These are phyloP conservation scores for Scutellospora calospora DNA, from an alignment of 371 early-diverging fungal genomes.

Conservation along the genomic window DNA sequence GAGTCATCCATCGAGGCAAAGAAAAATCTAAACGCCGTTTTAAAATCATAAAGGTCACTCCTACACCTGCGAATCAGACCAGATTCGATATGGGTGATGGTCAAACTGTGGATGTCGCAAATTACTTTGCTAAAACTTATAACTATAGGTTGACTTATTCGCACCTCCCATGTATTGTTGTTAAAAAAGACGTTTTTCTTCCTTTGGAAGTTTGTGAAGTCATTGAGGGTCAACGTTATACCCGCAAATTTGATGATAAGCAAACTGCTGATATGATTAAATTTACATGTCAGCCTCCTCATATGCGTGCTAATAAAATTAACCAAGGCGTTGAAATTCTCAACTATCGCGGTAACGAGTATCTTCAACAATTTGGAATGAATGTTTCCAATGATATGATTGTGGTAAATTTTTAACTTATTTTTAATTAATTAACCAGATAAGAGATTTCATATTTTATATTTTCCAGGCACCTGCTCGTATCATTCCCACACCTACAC, in stretches of 20 bases:
- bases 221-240: constrained; percentile 78
- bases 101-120: constrained; percentile 63
- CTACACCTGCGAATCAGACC: constrained; percentile 68
- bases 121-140: constrained; percentile 79
- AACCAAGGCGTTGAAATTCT: constrained; percentile 58
- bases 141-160: constrained; percentile 73
- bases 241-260: constrained; percentile 79
- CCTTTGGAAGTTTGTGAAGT: constrained; percentile 93
- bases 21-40: constrained; percentile 64
- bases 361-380: constrained; percentile 74
- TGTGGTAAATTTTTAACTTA: no score
- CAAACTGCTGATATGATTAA: constrained; percentile 95
- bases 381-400: constrained; percentile 66
- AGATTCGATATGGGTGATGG: constrained; percentile 65
- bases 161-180: constrained; percentile 85
- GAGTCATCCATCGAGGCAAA: constrained; percentile 77
- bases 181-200: constrained; percentile 64
- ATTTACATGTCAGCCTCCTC: constrained; percentile 84
- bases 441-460: not conserved
- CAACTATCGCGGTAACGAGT: constrained; percentile 61
- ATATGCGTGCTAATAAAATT: constrained; percentile 70
- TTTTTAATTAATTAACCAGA: no score
- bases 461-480: constrained; percentile 68
- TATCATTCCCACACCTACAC: constrained; percentile 77
- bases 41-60: constrained; percentile 71